Evolutionary conservation across 495 filamentous ascomycete species (phyloP), one percentile per base, ranked within the genome.

Genomic region (Penicillium silybi): DNA sequence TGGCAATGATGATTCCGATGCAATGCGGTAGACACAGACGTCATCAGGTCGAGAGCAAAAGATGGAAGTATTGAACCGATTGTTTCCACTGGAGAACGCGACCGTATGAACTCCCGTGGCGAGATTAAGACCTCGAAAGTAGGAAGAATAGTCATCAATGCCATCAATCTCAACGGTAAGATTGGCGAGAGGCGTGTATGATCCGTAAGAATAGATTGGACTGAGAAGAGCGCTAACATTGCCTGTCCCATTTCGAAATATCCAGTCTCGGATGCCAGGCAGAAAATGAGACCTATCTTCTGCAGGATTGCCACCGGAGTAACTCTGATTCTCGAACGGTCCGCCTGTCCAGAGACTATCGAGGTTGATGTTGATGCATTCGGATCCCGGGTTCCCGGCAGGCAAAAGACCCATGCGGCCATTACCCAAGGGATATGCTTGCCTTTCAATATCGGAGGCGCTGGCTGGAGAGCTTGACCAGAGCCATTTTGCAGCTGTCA

Each of bases 21-120:
- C 41, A 2, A 78, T 52, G 9, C 69, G 56, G 45, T 80, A 80
- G 9, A 77, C 56, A 44, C 77, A 80, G 41, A 72, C 69, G 29
- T 78, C 62, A 41, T 75, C 72, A 6, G 76, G 77, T 49, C 75
- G 73, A 2, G 72, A 75, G 53, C 77, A 80, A 41, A 69, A 66
- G 17, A 44, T 44, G 3, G 48, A 56, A 17, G 38, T 40, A 35
- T 41, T 48, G 22, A 46, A 56, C 0, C 9, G 19, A 17, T 50
- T 42, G 1, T 23, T 25, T 2, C 17, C 44, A 3, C 42, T 56
- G 4, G 44, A 37, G 11, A 43, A 56, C 1, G n/a, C 19, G 10
- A 50, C 44, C 6, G 60, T 60, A 43, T 77, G 69, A 20, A 75
- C 46, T 0, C 72, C 76, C 1, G 66, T 69, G 6, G 56, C 48